Conservation (phyloP, 768 basidiomycete species). For the Leccinum arenicola region DNA sequence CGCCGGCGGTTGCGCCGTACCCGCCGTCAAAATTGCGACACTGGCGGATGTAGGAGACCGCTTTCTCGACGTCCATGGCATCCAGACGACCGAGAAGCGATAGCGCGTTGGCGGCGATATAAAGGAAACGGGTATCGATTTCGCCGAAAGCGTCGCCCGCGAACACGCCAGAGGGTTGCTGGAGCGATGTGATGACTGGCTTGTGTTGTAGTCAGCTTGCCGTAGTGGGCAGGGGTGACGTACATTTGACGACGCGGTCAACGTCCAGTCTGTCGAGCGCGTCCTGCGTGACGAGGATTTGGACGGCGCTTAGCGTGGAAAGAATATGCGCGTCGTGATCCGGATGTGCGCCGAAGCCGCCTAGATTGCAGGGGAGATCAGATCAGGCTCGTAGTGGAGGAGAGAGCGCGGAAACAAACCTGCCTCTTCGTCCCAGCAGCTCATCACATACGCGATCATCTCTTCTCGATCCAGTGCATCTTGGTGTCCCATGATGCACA, state of each 20-base stretch:
- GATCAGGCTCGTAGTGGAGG: slow-evolving; percentile 1
- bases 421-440: slow-evolving; percentile 92
- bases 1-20: slow-evolving; percentile 80
- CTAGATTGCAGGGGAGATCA: slow-evolving; percentile 37
- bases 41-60: slow-evolving; percentile 65
- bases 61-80: slow-evolving; percentile 62
- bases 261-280: slow-evolving; percentile 71
- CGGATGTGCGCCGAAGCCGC: slow-evolving; percentile 90
- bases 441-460: slow-evolving; percentile 86
- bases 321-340: slow-evolving; percentile 89
- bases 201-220: background rate
- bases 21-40: slow-evolving; percentile 97
- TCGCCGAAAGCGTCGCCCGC: slow-evolving; percentile 93
- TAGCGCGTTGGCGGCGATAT: slow-evolving; percentile 80
- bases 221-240: slow-evolving; percentile 20
- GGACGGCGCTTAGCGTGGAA: slow-evolving; percentile 87
- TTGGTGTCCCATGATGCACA: slow-evolving; percentile 73
- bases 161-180: slow-evolving; percentile 85
- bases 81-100: slow-evolving; percentile 77
- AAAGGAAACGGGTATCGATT: slow-evolving; percentile 86
- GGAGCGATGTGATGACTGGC: slow-evolving; percentile 79
- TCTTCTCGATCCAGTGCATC: slow-evolving; percentile 82
- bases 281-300: slow-evolving; percentile 84
- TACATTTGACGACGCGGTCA: slow-evolving; percentile 73
- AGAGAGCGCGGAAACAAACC: slow-evolving; percentile 39